A percentile compares a stretch with the other conserved stretches of the same genome.
These are phyloP conservation scores for Karstenula rhodostoma DNA, from an alignment of 2,329 filamentous ascomycete species.

Conservation along the genomic window DNA sequence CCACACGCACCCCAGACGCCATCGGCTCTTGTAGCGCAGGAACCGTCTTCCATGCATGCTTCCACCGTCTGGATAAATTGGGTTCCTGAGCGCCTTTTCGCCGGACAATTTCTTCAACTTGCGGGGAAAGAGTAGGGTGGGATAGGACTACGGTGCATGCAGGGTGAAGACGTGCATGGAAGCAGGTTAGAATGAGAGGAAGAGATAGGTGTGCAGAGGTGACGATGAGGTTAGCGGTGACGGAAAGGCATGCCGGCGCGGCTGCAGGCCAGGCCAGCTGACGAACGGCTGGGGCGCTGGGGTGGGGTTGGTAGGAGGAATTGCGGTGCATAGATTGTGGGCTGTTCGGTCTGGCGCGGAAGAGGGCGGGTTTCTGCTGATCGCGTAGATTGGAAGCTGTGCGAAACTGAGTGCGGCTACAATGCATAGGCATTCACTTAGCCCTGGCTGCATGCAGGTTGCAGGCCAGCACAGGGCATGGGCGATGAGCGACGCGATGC, in stretches of 20 bases:
- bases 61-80: conserved; percentile 17
- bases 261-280: conserved; percentile 17
- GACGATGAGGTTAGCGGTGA: not conserved
- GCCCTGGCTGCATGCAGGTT: not conserved
- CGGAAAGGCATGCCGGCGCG: conserved; percentile 4
- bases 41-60: conserved; percentile 27
- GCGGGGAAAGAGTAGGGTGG: conserved; percentile 27
- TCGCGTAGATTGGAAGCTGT: conserved; percentile 27
- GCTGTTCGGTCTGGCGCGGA: conserved; percentile 13
- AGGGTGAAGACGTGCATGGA: conserved; percentile 7
- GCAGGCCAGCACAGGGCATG: conserved; percentile 3
- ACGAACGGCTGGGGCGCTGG: conserved; percentile 22
- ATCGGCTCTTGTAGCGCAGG: conserved; percentile 29
- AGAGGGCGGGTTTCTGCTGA: conserved; percentile 9
- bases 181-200: conserved; percentile 1
- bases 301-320: conserved; percentile 41
- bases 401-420: conserved; percentile 15
- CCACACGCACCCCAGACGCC: conserved; percentile 29
- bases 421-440: conserved; percentile 1
- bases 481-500: conserved; percentile 8
- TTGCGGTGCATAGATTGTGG: conserved; percentile 27
- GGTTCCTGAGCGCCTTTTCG: conserved; percentile 7
- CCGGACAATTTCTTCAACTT: conserved; percentile 20
- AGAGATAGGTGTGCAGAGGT: conserved; percentile 7
- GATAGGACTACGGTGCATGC: conserved; percentile 3